These are phyloP conservation scores for Paralagenidium karlingii DNA, from an alignment of 352 stramenopile genomes.

Conservation along the genomic window DNA sequence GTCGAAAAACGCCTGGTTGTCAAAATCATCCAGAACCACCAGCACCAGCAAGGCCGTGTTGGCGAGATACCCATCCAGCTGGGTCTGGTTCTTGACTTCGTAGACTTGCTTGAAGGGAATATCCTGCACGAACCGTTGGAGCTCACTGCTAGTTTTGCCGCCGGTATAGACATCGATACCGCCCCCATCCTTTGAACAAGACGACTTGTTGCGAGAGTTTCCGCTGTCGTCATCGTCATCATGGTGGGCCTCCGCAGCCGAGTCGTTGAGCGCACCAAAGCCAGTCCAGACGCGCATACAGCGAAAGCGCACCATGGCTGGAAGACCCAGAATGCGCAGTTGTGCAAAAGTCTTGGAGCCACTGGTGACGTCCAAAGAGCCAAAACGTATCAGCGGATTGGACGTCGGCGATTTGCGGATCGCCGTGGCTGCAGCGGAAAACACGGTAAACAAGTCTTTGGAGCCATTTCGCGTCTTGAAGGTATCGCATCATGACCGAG, in stretches of 20 bases:
- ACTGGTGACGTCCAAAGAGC: conserved; percentile 11
- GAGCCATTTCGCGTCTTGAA: conserved; percentile 12
- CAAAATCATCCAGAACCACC: conserved; percentile 14
- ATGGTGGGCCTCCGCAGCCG: not conserved
- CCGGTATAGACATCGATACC: conserved; percentile 15
- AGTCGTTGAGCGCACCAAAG: conserved; percentile 1
- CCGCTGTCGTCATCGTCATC: not conserved
- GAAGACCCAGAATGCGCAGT: conserved; percentile 13
- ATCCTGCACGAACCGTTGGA: conserved; percentile 21
- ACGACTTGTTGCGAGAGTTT: not conserved
- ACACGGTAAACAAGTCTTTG: conserved; percentile 12
- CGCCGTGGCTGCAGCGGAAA: conserved; percentile 15
- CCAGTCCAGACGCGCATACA: conserved; percentile 4
- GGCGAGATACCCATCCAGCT: conserved; percentile 8
- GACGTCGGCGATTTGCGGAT: conserved; percentile 9
- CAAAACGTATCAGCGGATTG: conserved; percentile 10
- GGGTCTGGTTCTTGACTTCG: conserved; percentile 2
- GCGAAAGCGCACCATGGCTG: conserved; percentile 15
- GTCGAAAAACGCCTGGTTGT: conserved; percentile 20
- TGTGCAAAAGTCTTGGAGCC: conserved; percentile 1
- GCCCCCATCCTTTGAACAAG: conserved; percentile 7
- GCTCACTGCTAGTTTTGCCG: conserved; percentile 17
- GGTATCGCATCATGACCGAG: not conserved
- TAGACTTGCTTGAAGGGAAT: conserved; percentile 7
- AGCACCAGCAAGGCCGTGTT: conserved; percentile 15